Evolutionary conservation across 495 filamentous ascomycete species (phyloP), one percentile per base, ranked within the genome.

Genomic region (Neurospora tetrasperma): DNA sequence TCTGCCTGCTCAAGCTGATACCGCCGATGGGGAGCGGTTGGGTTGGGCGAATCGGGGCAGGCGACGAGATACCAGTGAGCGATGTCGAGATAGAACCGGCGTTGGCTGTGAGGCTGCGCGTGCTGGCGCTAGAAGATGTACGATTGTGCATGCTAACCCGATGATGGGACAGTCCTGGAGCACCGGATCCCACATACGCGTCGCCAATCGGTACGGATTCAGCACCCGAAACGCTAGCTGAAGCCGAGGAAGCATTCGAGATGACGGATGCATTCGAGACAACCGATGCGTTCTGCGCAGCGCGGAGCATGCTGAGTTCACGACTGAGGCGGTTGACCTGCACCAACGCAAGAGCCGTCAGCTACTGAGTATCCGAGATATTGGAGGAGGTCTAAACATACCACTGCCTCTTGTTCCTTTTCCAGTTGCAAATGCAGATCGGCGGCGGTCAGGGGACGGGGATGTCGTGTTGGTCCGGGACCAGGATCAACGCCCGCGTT

Each of bases 391-490:
- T 54, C 20, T 6, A 10, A 43, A 83, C 88, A 71, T 86, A 95
- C 94, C 77, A 97, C 90, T n/a, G 93, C 91, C 80, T 98, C 94
- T 78, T 98, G 94, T 77, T 97, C 94, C 78, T 94, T 93, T 82
- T 98, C 94, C 44, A 97, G 85, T 80, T 94, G 88, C 74, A 91
- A 82, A 82, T 97, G 93, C 46, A 98, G 84, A 78, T 97, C 94
- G 2, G 92, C 92, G 11, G 93, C 90, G 0, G 94, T 97, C 74
- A 97, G 80, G 0, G 94, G 94, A 69, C 92, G 87, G 0, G 94
- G 93, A 75, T 95, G 94, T 76, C 94, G 89, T 74, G 94, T 72
- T 73, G 88, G 93, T 23, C 87, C 93, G 81, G 91, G 90, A 4
- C 89, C 89, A 31, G 84, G 78, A 69, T 86, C 88, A 48, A 88